Conservation (phyloP, 1,139 yeast genomes). For the Geotrichum klebahnii region DNA sequence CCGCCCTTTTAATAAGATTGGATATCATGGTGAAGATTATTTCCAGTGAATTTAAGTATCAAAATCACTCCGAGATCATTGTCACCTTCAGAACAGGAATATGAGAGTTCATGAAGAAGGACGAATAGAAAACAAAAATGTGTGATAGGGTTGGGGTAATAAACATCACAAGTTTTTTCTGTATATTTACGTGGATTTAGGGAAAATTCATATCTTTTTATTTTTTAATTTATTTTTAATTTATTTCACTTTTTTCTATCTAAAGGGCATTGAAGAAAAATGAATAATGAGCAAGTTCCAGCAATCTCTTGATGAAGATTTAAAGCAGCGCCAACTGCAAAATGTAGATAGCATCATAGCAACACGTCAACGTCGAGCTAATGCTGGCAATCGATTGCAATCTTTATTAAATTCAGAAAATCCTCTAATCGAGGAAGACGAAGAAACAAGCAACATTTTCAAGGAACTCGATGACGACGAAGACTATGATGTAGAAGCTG, state of each 20-base stretch:
- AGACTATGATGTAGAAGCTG: conserved; percentile 55
- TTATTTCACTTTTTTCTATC: background rate
- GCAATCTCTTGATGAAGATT: conserved; percentile 11
- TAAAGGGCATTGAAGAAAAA: background rate
- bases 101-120: too few relatives aligned
- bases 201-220: too few relatives aligned
- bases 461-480: conserved; percentile 81
- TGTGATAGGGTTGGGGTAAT: background rate
- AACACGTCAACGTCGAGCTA: conserved; percentile 71
- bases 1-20: too few relatives aligned
- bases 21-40: too few relatives aligned
- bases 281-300: conserved; percentile 9
- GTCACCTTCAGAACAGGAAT: too few relatives aligned
- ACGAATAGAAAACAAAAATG: too few relatives aligned
- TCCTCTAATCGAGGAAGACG: conserved; percentile 48
- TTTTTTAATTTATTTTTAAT: background rate
- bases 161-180: background rate
- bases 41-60: too few relatives aligned
- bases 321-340: conserved; percentile 8
- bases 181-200: background rate
- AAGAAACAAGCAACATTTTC: conserved; percentile 71
- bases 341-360: conserved; percentile 41
- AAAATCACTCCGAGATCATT: too few relatives aligned
- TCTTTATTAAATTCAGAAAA: conserved; percentile 68
- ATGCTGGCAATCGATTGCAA: conserved; percentile 84